Evolutionary conservation across 352 stramenopile genomes (phyloP).

Genomic region (Phytophthora brassicae): DNA sequence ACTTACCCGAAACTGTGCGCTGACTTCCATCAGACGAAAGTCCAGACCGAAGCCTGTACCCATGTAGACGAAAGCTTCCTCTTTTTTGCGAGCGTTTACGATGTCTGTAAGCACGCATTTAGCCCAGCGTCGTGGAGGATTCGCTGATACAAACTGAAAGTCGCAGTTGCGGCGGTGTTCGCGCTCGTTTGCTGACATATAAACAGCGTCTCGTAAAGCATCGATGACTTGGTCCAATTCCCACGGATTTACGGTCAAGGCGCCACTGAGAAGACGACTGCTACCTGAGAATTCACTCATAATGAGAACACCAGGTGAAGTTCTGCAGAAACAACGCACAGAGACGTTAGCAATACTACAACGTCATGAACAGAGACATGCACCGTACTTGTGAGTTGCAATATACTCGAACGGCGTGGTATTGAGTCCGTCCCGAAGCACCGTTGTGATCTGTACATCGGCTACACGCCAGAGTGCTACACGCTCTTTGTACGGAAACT

Average conservation of each 20-base stretch:
- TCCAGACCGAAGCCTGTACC: conserved; percentile 94
- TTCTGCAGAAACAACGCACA: conserved; percentile 29
- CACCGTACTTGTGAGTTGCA: conserved; percentile 63
- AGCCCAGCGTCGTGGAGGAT: conserved; percentile 69
- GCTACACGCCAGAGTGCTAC: conserved; percentile 77
- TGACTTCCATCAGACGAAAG: conserved; percentile 96
- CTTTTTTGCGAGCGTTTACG: conserved; percentile 76
- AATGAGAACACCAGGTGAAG: conserved; percentile 88
- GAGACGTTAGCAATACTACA: background rate
- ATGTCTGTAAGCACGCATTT: conserved; percentile 79
- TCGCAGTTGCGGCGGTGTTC: conserved; percentile 76
- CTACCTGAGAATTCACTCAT: conserved; percentile 97
- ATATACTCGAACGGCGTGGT: conserved; percentile 86
- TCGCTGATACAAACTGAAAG: conserved; percentile 73
- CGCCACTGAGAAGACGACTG: conserved; percentile 94
- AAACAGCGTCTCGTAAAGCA: conserved; percentile 66
- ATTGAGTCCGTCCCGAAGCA: conserved; percentile 78
- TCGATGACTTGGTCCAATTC: conserved; percentile 87
- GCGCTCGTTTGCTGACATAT: conserved; percentile 71
- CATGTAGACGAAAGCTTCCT: conserved; percentile 84
- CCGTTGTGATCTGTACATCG: conserved; percentile 78
- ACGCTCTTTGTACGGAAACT: conserved; percentile 69
- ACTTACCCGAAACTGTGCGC: conserved; percentile 86
- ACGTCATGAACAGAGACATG: background rate
- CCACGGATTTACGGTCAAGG: conserved; percentile 97